Base-by-base conservation (phyloP, 192 early-diverging fungal genomes). In the Dissophora globulifera region DNA sequence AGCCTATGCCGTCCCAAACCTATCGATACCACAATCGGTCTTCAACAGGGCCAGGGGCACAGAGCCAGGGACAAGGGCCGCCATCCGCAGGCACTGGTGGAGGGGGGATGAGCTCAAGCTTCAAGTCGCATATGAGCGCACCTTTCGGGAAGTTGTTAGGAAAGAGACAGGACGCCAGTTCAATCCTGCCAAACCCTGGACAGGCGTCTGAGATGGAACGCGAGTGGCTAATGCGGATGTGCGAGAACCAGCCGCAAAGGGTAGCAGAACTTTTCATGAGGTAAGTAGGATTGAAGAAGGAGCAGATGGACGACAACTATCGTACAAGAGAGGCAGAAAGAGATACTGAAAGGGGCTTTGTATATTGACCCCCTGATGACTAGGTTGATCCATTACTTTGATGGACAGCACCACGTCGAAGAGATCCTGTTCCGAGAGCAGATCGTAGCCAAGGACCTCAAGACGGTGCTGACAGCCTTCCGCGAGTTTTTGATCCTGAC, bases 401-500 rank as follows among this genome's bases (percentile, higher is more conserved):
- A 89, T 72, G 93, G 93, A 1, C 84, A 89, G 50, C 86, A 88
- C 68, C 88, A 91, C 63, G 79, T 93, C 7, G 93, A 94, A 62
- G 93, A 95, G 61, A 95, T 95, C 45, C 65, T 89, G 51, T 76
- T 76, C 38, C 51, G 72, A 11, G 72, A 76, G 29, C 72, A 76
- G 48, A 67, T 76, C 48, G 58, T 67, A 7, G 63, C 63, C 58
- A 76, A 76, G 41, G 72, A 76, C 43, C 63, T 76, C 42, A 76
- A 67, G 63, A 76, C 72, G 1, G 72, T 76, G 1, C 47, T 76
- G 26, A 42, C 62, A 12, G 72, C 72, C 1, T 76, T 76, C 13
- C 56, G 51, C 9, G 72, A 76, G 46, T 76, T 62, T 43, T 43
- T 76, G 43, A 76, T 76, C 7, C 19, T 76, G 35, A 67, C 72